Base-by-base conservation (phyloP, 306 rosid species). In the Dicorynia guianensis region DNA sequence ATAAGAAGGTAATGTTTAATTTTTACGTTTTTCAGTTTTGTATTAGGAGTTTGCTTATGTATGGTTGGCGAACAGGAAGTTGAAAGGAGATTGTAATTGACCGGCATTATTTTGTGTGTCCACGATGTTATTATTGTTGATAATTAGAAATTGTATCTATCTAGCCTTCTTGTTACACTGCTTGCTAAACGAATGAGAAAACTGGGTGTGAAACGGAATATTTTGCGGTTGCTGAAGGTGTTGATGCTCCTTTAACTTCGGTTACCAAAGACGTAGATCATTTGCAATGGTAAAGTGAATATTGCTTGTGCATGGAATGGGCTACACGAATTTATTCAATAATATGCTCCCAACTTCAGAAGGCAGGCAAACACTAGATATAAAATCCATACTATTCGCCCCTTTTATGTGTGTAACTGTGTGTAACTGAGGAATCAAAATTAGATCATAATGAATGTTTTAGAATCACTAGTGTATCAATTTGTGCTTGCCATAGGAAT, bases 1-100 rank as follows among this genome's bases (percentile, higher is more conserved):
- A 95, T 78, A 50, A 88, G 46, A 89, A 90, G 96, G 98, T 90
- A 70, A 36, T 63, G 11, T 38, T 36, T 25, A 4, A 14, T 62
- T 64, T 6, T 42, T 59, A 1, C 14, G 30, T 63, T 66, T 57
- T 67, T 74, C 69, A 43, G 61, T 68, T 73, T 49, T 4, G 1
- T 59, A 4, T 36, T 76, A 1, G 60, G 36, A 60, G 11, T 46
- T 46, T 10, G 15, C 13, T 46, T 11, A 12, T 46, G 14, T 10
- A 11, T 4, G 12, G 73, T 12, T 7, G 11, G 18, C 35, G 15
- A 49, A 12, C 25, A 0, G 17, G 55, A 18, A 48, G 34, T n/a
- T 50, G 15, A 49, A 40, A 49, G 35, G 15, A n/a, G 30, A 36
- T 11, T 40, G 35, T 43, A 46, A 46, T 7, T 67, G 72, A 33